A percentile compares a stretch with the other conserved stretches of the same genome.
phyloP scores from a whole-genome alignment of 176 grass and related monocot species.

The Melocanna baccifera region DNA sequence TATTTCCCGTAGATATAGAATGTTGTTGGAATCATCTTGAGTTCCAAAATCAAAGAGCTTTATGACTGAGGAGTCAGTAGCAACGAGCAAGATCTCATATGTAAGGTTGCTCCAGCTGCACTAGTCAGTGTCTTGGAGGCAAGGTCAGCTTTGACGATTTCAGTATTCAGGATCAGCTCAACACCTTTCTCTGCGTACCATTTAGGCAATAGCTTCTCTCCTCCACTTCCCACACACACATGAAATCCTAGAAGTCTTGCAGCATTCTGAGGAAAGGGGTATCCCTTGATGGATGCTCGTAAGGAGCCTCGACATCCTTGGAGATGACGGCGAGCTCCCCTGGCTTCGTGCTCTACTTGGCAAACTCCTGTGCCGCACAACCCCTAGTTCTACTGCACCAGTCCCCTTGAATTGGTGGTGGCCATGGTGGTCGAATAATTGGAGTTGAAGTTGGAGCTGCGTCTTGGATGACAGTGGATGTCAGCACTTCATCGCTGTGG shows the following conservation, averaged over 20 bases:
- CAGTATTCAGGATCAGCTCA: conserved; percentile 83
- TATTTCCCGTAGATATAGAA: conserved; percentile 87
- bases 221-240: conserved; percentile 85
- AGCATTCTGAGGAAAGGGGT: conserved; percentile 81
- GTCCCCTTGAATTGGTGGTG: no score
- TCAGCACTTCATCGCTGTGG: no score
- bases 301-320: conserved; percentile 90
- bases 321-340: conserved; percentile 96
- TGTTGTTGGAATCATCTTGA: conserved; percentile 77
- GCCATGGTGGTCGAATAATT: no score
- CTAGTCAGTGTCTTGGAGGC: conserved; percentile 70
- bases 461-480: no score
- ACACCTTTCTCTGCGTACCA: conserved; percentile 97
- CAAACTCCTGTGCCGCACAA: conserved; percentile 85
- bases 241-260: conserved; percentile 97
- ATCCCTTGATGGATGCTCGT: conserved; percentile 93
- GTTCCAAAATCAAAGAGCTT: conserved; percentile 90
- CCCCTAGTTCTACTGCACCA: conserved; percentile 16
- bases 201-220: conserved; percentile 81
- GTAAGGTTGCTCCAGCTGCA: conserved; percentile 67
- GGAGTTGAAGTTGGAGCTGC: no score
- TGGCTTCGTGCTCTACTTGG: conserved; percentile 62
- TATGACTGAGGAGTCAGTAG: conserved; percentile 84
- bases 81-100: conserved; percentile 81
- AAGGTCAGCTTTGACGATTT: conserved; percentile 94